Evolutionary conservation across 495 filamentous ascomycete species (phyloP).

Genomic region (Penicillium parvum): DNA sequence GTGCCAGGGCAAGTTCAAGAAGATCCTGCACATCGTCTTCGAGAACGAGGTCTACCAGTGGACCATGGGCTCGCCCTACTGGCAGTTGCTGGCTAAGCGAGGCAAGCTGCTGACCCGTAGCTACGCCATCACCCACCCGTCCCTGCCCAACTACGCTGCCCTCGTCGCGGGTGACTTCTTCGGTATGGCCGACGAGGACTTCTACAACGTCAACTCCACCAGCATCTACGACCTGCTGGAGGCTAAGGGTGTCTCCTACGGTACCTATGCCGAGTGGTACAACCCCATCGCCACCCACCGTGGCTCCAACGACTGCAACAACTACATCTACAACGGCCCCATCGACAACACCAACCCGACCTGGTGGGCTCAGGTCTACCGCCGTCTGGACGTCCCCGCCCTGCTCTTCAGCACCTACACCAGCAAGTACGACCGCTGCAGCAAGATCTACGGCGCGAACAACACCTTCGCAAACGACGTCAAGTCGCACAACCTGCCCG

Average conservation of each 20-base stretch:
- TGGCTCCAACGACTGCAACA: slow-evolving; percentile 16
- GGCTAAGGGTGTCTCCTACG: slow-evolving; percentile 2
- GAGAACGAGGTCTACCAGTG: slow-evolving; percentile 18
- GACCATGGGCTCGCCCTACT: slow-evolving; percentile 12
- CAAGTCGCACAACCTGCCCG: slow-evolving; percentile 6
- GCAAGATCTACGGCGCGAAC: slow-evolving; percentile 16
- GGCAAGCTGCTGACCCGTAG: slow-evolving; percentile 13
- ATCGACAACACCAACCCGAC: slow-evolving; percentile 16
- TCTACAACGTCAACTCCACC: slow-evolving; percentile 8
- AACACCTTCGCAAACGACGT: slow-evolving; percentile 11
- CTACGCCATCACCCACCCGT: slow-evolving; percentile 10
- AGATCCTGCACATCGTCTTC: slow-evolving; percentile 19
- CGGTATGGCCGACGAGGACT: slow-evolving; percentile 4
- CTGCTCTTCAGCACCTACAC: slow-evolving; percentile 17
- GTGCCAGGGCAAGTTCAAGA: slow-evolving; percentile 13
- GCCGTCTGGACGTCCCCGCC: slow-evolving; percentile 14
- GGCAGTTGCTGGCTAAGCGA: slow-evolving; percentile 13
- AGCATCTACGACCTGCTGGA: slow-evolving; percentile 11
- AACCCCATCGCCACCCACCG: slow-evolving; percentile 12
- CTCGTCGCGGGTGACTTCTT: slow-evolving; percentile 11
- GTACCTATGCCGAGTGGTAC: slow-evolving; percentile 17
- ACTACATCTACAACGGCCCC: slow-evolving; percentile 15
- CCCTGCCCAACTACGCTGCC: slow-evolving; percentile 12
- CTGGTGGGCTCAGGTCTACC: slow-evolving; percentile 11
- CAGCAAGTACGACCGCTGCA: slow-evolving; percentile 12